These are phyloP conservation scores for Ceratobasidium sp. DNA, from an alignment of 1,284 basidiomycete genomes.

Conservation along the genomic window DNA sequence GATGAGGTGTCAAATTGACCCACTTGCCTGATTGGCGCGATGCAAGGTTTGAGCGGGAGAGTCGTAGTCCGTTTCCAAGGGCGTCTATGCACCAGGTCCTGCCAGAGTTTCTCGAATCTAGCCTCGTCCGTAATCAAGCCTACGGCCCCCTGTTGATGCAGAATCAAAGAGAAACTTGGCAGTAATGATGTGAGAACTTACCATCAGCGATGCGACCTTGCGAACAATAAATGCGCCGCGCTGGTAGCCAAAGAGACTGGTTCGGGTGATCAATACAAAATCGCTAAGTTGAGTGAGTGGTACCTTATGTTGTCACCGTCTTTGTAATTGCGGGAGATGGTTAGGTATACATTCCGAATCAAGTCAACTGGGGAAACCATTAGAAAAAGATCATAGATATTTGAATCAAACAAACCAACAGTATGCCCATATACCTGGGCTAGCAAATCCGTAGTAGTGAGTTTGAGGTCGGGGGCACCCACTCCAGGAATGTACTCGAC, in stretches of 20 bases:
- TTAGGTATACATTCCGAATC: constrained; percentile 15
- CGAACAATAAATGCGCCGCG: constrained; percentile 48
- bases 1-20: background rate
- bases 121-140: constrained; percentile 3
- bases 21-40: constrained; percentile 18
- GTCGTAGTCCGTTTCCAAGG: background rate
- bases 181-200: constrained; percentile 4
- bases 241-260: constrained; percentile 33
- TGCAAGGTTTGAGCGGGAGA: background rate
- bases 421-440: constrained; percentile 2
- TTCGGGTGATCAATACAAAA: background rate
- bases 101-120: constrained; percentile 16
- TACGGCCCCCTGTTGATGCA: background rate
- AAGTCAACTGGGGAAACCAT: background rate
- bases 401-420: background rate
- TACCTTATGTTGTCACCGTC: constrained; percentile 19
- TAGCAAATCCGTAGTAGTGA: background rate
- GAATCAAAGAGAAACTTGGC: too few relatives aligned
- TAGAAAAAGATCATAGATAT: too few relatives aligned
- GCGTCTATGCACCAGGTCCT: constrained; percentile 3
- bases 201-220: constrained; percentile 46
- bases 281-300: background rate
- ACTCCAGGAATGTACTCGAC: constrained; percentile 3
- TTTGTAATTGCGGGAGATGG: background rate
- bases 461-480: background rate